Conservation (phyloP, 768 basidiomycete species). For the Termitomyces sp. region DNA sequence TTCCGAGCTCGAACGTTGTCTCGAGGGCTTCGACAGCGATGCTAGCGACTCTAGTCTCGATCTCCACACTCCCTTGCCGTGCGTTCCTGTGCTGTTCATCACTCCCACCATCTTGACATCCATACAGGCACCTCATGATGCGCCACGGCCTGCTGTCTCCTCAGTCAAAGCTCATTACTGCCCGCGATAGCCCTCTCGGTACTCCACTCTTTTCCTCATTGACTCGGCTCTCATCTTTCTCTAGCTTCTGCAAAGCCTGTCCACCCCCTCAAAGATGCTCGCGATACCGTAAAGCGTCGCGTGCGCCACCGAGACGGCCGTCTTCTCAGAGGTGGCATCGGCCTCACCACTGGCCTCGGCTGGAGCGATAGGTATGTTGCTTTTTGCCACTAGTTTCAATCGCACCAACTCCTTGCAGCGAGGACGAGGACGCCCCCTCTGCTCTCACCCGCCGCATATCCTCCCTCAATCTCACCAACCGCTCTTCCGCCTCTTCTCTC, state of each 20-base stretch:
- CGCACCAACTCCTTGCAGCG: constrained; percentile 27
- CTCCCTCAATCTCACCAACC: constrained; percentile 42
- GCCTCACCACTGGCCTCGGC: constrained; percentile 65
- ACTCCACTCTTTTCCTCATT: not conserved
- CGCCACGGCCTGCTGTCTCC: constrained; percentile 63
- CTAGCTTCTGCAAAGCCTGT: constrained; percentile 2
- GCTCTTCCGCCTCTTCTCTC: constrained; percentile 40
- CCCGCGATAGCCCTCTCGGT: constrained; percentile 26
- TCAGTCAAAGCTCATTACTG: constrained; percentile 47
- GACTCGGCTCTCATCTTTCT: not conserved
- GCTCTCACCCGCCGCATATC: constrained; percentile 60
- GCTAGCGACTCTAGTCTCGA: constrained; percentile 58
- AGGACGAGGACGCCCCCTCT: constrained; percentile 71
- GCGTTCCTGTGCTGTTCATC: constrained; percentile 22
- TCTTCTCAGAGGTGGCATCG: constrained; percentile 54
- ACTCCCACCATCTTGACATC: not conserved
- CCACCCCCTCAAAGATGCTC: constrained; percentile 41
- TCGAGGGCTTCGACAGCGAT: constrained; percentile 21
- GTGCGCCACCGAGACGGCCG: constrained; percentile 59
- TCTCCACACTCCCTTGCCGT: constrained; percentile 66
- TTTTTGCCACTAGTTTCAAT: no score
- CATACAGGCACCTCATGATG: constrained; percentile 54
- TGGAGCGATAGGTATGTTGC: constrained; percentile 66
- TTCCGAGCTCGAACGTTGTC: not conserved
- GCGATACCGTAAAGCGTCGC: constrained; percentile 51